Evolutionary conservation across 2,329 filamentous ascomycete species (phyloP), one percentile per base, ranked within the genome.

Genomic region (Neofusicoccum parvum): DNA sequence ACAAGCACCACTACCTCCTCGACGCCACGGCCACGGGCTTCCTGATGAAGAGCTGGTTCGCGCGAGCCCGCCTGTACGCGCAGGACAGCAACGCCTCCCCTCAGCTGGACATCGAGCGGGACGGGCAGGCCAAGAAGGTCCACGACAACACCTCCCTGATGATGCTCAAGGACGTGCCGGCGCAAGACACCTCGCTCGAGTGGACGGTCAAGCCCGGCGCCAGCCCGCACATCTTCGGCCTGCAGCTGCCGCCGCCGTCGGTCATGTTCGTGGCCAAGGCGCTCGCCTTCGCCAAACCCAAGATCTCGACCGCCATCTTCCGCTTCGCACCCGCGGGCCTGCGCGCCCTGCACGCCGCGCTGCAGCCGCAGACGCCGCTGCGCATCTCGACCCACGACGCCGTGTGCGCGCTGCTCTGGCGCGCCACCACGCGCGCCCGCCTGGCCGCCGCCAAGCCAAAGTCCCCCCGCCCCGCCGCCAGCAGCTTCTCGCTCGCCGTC

Each of bases 1-100:
- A 56, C 51, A 56, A 56, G 37, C 51, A 56, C 17, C 51, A 56
- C 36, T 56, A 56, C 20, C 51, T 56, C 14, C 36, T 56, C 51
- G 51, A 56, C 14, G 51, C 51, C 7, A 56, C 51, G 4, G 51
- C 51, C 36, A 56, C 51, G 11, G 51, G 51, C 36, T 56, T 56
- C 36, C 12, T 56, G n/a, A 56, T 56, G 51, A 41, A 56, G 37
- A 43, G 36, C 37, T 56, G 51, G 51, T 56, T 56, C 51, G 17
- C 41, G 17, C n/a, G 51, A 9, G 51, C 51, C 1, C 36, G 51
- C 2, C 51, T 56, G 11, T 56, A 43, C 51, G 11, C 51, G 6
- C 20, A 23, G 17, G 36, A 17, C 51, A n/a, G 4, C 10, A 5
- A n/a, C 5, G 36, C 32, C 10, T 3, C 50, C 6, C 10, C 51